These are phyloP conservation scores for Cystofilobasidium macerans DNA, from an alignment of 768 basidiomycete species.

Conservation along the genomic window DNA sequence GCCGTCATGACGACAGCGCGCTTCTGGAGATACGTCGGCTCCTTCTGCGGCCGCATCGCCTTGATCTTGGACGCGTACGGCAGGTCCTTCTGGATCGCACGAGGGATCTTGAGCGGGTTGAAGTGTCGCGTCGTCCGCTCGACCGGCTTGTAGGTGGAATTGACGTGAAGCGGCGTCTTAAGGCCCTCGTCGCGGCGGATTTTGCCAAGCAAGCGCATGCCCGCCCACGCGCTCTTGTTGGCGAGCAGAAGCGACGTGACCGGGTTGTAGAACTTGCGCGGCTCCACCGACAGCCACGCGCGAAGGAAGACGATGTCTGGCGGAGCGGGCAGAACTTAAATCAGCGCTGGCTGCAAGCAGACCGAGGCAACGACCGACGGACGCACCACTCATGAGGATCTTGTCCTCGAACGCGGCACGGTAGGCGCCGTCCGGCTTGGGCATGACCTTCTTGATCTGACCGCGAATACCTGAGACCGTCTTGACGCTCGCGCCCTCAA, in stretches of 20 bases:
- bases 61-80: constrained; percentile 91
- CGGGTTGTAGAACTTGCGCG: constrained; percentile 91
- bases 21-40: constrained; percentile 74
- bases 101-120: constrained; percentile 77
- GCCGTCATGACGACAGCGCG: constrained; percentile 91
- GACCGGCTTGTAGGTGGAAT: constrained; percentile 80
- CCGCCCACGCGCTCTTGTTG: constrained; percentile 71
- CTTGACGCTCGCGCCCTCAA: constrained; percentile 91
- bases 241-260: constrained; percentile 80
- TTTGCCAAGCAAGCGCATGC: constrained; percentile 92
- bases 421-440: constrained; percentile 92
- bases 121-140: constrained; percentile 72
- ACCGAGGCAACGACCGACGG: background rate
- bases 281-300: constrained; percentile 93
- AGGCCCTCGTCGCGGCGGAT: constrained; percentile 74
- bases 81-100: constrained; percentile 76
- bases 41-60: constrained; percentile 59
- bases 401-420: constrained; percentile 98
- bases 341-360: background rate
- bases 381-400: constrained; percentile 83
- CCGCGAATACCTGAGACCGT: constrained; percentile 94
- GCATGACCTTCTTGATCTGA: constrained; percentile 87
- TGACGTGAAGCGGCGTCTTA: constrained; percentile 65
- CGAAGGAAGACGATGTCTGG: constrained; percentile 87
- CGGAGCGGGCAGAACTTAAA: background rate